Evolutionary conservation across 306 rosid species (phyloP).

Genomic region (Ormosia emarginata): DNA sequence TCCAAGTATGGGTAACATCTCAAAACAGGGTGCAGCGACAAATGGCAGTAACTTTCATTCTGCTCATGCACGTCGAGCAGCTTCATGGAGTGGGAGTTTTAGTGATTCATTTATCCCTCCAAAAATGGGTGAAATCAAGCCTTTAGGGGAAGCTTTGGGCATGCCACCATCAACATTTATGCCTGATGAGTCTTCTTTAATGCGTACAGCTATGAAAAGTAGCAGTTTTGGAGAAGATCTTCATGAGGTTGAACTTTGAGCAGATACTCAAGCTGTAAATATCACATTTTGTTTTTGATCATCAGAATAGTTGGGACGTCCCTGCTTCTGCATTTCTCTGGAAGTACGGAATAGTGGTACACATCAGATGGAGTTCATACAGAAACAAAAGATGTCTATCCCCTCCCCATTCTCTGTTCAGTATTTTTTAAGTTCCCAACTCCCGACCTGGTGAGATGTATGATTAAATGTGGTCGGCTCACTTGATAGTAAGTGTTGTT

Average conservation of each 20-base stretch:
- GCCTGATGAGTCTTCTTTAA: constrained; percentile 37
- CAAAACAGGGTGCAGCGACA: constrained; percentile 26
- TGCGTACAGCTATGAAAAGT: constrained; percentile 34
- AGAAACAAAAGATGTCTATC: constrained; percentile 14
- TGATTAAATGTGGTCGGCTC: constrained; percentile 30
- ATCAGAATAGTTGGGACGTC: constrained; percentile 40
- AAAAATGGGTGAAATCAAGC: constrained; percentile 28
- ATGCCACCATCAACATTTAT: constrained; percentile 45
- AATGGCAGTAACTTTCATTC: constrained; percentile 24
- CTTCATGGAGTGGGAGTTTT: constrained; percentile 79
- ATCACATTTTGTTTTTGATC: constrained; percentile 69
- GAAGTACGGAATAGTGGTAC: constrained; percentile 34
- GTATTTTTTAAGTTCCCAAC: constrained; percentile 18
- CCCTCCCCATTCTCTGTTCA: constrained; percentile 14
- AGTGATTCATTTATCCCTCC: constrained; percentile 50
- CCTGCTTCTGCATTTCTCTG: constrained; percentile 46
- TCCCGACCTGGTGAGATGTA: constrained; percentile 20
- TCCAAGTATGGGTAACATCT: constrained; percentile 63
- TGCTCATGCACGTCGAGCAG: constrained; percentile 62
- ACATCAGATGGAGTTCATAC: constrained; percentile 36
- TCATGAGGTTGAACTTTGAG: constrained; percentile 88
- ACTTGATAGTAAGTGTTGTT: constrained; percentile 31
- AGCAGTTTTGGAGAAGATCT: constrained; percentile 67
- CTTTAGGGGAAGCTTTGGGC: constrained; percentile 52
- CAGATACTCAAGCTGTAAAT: constrained; percentile 60